phyloP scores from a whole-genome alignment of 805 yeast species.

The Isabelozyma heimii region DNA sequence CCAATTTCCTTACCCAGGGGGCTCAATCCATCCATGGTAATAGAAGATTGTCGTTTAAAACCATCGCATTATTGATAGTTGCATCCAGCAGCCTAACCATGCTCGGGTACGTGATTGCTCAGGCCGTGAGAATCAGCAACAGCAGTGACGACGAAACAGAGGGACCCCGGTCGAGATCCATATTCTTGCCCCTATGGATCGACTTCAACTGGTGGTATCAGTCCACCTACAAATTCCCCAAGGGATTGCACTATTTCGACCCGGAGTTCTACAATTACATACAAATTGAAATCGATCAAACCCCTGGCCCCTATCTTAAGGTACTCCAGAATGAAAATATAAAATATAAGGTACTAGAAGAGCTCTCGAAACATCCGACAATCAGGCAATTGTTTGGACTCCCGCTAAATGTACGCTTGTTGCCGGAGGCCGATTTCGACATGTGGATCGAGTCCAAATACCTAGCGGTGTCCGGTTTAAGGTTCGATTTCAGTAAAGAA shows the following conservation, averaged over 20 bases:
- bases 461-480: conserved; percentile 30
- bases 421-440: conserved; percentile 10
- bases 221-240: conserved; percentile 23
- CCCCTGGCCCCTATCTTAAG: conserved; percentile 7
- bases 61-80: conserved; percentile 15
- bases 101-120: conserved; percentile 17
- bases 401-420: conserved; percentile 18
- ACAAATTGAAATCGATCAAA: conserved; percentile 11
- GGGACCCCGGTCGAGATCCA: conserved; percentile 6
- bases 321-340: conserved; percentile 19
- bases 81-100: conserved; percentile 22
- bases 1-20: conserved; percentile 5
- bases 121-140: conserved; percentile 10
- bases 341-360: conserved; percentile 24
- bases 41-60: conserved; percentile 14
- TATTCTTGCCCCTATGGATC: conserved; percentile 24
- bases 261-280: conserved; percentile 12
- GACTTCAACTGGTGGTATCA: conserved; percentile 23
- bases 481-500: conserved; percentile 12
- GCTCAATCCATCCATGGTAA: not conserved
- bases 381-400: conserved; percentile 25
- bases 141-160: conserved; percentile 5
- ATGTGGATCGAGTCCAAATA: conserved; percentile 30
- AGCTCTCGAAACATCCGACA: conserved; percentile 16
- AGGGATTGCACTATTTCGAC: conserved; percentile 24